Percentiles rank a stretch among this genome's conserved stretches.
Conservation (phyloP, 345 rosid species). For the Bruguiera parviflora region DNA sequence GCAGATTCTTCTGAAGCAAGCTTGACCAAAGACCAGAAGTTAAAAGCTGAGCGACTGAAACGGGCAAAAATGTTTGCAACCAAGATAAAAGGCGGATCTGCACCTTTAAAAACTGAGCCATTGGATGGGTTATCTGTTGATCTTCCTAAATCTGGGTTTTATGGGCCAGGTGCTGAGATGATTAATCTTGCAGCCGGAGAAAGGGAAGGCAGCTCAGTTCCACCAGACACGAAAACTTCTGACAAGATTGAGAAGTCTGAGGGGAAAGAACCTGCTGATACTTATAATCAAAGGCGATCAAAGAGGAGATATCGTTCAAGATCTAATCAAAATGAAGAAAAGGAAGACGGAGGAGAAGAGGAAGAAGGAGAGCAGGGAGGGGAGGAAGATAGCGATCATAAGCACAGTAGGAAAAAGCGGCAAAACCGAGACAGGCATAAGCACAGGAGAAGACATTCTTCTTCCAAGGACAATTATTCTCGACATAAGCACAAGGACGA, state of each 20-base stretch:
- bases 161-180: constrained; percentile 40
- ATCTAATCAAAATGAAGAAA: constrained; percentile 41
- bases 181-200: constrained; percentile 29
- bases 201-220: constrained; percentile 50
- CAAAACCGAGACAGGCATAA: constrained; percentile 15
- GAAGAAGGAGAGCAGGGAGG: constrained; percentile 35
- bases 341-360: constrained; percentile 23
- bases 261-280: constrained; percentile 38
- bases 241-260: constrained; percentile 35
- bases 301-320: constrained; percentile 73
- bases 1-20: constrained; percentile 68
- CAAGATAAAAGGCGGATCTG: constrained; percentile 60
- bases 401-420: constrained; percentile 46
- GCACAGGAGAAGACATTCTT: constrained; percentile 48
- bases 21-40: constrained; percentile 68
- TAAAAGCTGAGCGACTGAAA: constrained; percentile 89
- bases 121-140: constrained; percentile 50
- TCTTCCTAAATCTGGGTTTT: constrained; percentile 44
- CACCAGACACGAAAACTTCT: constrained; percentile 27
- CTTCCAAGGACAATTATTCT: constrained; percentile 45
- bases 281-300: constrained; percentile 48
- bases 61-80: constrained; percentile 94
- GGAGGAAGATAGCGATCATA: constrained; percentile 38
- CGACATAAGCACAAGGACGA: constrained; percentile 30
- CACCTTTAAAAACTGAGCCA: constrained; percentile 44